Percentiles rank a stretch among this genome's conserved stretches.
phyloP scores from a whole-genome alignment of 768 basidiomycete species.

The Suillus subaureus region DNA sequence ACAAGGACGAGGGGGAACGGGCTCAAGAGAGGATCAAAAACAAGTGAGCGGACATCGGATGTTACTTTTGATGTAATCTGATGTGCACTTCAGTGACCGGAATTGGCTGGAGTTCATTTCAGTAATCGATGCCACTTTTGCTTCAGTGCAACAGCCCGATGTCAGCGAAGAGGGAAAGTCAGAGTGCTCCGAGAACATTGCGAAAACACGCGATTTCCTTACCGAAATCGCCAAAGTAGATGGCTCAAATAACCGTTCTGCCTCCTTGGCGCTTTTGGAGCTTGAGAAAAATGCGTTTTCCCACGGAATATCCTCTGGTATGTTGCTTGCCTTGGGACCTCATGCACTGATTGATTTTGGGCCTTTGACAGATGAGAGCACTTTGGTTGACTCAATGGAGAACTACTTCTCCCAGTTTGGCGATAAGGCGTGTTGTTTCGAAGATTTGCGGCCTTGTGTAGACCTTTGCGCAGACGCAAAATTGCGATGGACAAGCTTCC shows the following conservation, averaged over 20 bases:
- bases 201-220: slow-evolving; percentile 54
- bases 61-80: slow-evolving; percentile 9
- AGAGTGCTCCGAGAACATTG: slow-evolving; percentile 41
- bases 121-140: slow-evolving; percentile 68
- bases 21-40: slow-evolving; percentile 63
- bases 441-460: slow-evolving; percentile 78
- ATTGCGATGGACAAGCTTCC: slow-evolving; percentile 54
- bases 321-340: slow-evolving; percentile 9
- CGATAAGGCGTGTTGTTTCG: slow-evolving; percentile 84
- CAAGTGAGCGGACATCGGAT: slow-evolving; percentile 41
- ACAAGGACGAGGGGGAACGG: slow-evolving; percentile 60
- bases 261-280: slow-evolving; percentile 72
- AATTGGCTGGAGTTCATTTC: slow-evolving; percentile 88
- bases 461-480: slow-evolving; percentile 49
- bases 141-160: slow-evolving; percentile 33
- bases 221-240: slow-evolving; percentile 60
- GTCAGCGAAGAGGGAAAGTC: slow-evolving; percentile 38
- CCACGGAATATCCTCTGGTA: slow-evolving; percentile 53
- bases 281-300: slow-evolving; percentile 61
- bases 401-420: slow-evolving; percentile 74
- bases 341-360: slow-evolving; percentile 9
- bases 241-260: slow-evolving; percentile 74
- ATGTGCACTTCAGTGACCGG: slow-evolving; percentile 60
- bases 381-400: slow-evolving; percentile 53
- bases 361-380: slow-evolving; percentile 42